These are phyloP conservation scores for Kwoniella pini DNA, from an alignment of 768 basidiomycete genomes.

Conservation along the genomic window DNA sequence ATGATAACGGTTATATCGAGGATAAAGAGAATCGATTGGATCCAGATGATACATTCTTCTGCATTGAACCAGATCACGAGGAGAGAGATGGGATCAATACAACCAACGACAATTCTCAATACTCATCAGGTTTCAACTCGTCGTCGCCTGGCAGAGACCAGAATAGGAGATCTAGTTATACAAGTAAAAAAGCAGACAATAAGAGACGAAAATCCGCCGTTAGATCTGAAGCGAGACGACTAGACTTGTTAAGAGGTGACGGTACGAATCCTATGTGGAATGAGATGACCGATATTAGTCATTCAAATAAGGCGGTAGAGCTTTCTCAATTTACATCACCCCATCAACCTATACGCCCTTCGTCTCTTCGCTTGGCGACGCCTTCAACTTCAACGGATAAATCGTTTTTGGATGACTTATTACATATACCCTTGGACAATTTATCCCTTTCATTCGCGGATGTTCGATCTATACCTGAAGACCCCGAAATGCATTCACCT, in stretches of 20 bases:
- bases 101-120: too few relatives aligned
- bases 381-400: constrained; percentile 8
- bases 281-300: neutral
- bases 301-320: neutral
- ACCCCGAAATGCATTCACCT: neutral
- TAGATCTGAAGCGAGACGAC: constrained; percentile 37
- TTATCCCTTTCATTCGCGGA: constrained; percentile 50
- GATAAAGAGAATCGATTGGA: neutral
- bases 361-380: constrained; percentile 35
- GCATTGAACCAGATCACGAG: constrained; percentile 26
- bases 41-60: constrained; percentile 25
- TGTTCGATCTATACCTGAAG: constrained; percentile 30
- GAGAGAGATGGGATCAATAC: too few relatives aligned
- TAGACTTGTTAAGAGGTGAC: constrained; percentile 49
- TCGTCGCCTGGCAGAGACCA: neutral
- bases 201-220: constrained; percentile 30
- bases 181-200: constrained; percentile 17
- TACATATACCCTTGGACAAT: constrained; percentile 49
- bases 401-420: constrained; percentile 32
- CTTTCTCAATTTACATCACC: constrained; percentile 10
- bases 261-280: constrained; percentile 37
- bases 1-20: neutral
- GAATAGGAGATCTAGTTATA: neutral
- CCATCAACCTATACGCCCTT: constrained; percentile 36
- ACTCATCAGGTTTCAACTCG: neutral